Evolutionary conservation across 805 yeast species (phyloP), one percentile per base, ranked within the genome.

Genomic region (Barnettozyma salicaria): DNA sequence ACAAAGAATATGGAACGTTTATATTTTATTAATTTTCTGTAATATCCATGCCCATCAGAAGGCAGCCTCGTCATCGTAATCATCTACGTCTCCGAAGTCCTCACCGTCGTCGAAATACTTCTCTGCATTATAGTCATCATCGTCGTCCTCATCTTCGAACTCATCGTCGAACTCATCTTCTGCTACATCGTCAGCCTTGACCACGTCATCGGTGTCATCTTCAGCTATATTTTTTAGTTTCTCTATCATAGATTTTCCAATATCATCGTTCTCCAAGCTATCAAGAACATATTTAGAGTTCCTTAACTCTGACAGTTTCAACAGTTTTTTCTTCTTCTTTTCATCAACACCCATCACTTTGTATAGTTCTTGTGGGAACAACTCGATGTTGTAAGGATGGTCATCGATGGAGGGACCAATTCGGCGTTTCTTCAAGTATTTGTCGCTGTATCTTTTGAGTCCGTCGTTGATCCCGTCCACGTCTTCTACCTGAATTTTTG

Each of bases 331-430:
- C 50, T 67, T 75, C 55, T 72, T 72, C 45, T 67, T 68, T 47
- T 70, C 76, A 37, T 64, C 64, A 11, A 76, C 66, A 2, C 86
- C 85, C 78, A 86, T 79, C 7, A 79, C 83, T 14, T 69, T 61
- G 47, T 80, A 78, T 38, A 89, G 63, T 55, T 89, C 97, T 13
- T 67, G 70, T 1, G 97, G 96, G 53, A 87, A 82, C 45, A 84
- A 69, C 37, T 74, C 76, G 7, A 76, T 51, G 39, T 72, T 71
- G 55, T 79, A 85, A 2, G 95, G 94, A 60, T 83, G 88, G 36
- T 82, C 88, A 43, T 78, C 81, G 7, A 81, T 72, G 2, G 89
- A 78, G 35, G 80, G 70, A 1, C 87, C 86, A 12, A 80, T 72
- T 50, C 73, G 76, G 39, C 84, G 72, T 49, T 76, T 77, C 55